phyloP scores from a whole-genome alignment of 208 protist genomes.

The Leishmania tarentolae region DNA sequence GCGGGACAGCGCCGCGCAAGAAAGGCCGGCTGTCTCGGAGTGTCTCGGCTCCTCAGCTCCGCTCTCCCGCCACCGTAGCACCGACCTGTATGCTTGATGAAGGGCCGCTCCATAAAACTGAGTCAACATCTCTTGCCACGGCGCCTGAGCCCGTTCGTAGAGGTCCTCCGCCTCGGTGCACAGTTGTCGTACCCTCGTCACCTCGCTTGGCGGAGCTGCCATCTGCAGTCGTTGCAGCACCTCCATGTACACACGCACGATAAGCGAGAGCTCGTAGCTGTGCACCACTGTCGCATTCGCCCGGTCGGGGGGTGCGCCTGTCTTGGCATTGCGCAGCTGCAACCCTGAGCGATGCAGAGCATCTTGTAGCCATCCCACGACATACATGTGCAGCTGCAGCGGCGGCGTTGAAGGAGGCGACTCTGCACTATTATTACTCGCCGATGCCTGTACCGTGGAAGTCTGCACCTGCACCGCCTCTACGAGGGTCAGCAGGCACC shows the following conservation, averaged over 20 bases:
- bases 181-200: background rate
- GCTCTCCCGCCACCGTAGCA: background rate
- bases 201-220: background rate
- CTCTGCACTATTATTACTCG: background rate
- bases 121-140: constrained; percentile 24
- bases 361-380: constrained; percentile 15
- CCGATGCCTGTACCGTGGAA: background rate
- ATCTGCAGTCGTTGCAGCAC: constrained; percentile 13
- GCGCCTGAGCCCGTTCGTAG: constrained; percentile 2
- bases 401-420: background rate
- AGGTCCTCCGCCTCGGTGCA: constrained; percentile 4
- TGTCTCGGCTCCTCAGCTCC: background rate
- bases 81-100: constrained; percentile 2
- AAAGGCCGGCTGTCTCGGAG: background rate
- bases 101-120: background rate
- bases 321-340: background rate
- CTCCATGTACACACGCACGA: constrained; percentile 23
- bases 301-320: background rate
- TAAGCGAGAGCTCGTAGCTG: constrained; percentile 27
- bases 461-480: constrained; percentile 6
- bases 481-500: constrained; percentile 23
- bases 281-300: constrained; percentile 13
- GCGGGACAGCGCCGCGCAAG: background rate
- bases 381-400: constrained; percentile 9
- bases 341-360: constrained; percentile 2